Percentiles rank a stretch among this genome's conserved stretches.
phyloP scores from a whole-genome alignment of 192 early-diverging fungal species.

The Coemansia sp. region DNA sequence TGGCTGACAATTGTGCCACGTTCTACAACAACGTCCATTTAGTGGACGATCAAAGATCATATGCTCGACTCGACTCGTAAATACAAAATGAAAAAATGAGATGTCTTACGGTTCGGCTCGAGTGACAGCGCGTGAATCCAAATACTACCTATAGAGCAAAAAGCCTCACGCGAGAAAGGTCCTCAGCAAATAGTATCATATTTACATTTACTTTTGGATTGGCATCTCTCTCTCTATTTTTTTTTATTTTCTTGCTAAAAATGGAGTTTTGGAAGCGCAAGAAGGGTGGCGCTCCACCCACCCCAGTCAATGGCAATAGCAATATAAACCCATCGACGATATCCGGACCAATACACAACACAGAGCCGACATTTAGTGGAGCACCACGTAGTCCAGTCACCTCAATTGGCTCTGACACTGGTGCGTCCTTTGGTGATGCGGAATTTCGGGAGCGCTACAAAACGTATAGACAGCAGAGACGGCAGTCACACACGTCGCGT shows the following conservation, averaged over 20 bases:
- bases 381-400: constrained; percentile 11
- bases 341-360: constrained; percentile 53
- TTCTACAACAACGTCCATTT: not conserved
- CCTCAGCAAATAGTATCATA: not conserved
- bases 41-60: not conserved
- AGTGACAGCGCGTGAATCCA: not conserved
- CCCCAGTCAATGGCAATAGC: constrained; percentile 2
- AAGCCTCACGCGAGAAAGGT: not conserved
- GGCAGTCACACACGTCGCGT: constrained; percentile 45
- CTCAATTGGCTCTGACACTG: not conserved
- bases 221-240: not conserved
- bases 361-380: constrained; percentile 8
- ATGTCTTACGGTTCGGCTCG: not conserved
- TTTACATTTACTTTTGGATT: not conserved
- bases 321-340: constrained; percentile 36
- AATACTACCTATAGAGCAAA: not conserved
- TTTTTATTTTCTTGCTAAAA: not conserved
- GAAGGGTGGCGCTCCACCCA: constrained; percentile 30
- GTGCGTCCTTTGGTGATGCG: constrained; percentile 16
- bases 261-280: constrained; percentile 57
- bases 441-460: constrained; percentile 50
- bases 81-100: not conserved
- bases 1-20: constrained; percentile 22
- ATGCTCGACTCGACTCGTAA: not conserved
- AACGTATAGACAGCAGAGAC: constrained; percentile 46